Evolutionary conservation across 805 yeast species (phyloP).

Genomic region (Barnettozyma pratensis): DNA sequence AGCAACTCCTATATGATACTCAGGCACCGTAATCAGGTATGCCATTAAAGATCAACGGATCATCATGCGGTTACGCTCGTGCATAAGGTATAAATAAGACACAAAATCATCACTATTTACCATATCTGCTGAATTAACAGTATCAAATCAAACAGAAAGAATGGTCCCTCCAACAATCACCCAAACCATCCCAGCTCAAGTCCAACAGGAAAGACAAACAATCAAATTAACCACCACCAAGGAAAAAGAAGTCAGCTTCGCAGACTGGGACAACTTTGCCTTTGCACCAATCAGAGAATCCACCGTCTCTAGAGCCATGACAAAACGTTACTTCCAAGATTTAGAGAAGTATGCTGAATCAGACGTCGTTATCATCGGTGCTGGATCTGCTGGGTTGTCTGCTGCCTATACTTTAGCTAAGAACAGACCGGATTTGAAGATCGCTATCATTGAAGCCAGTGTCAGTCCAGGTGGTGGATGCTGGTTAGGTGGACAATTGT

Average conservation of each 20-base stretch:
- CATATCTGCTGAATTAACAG: too few species aligned
- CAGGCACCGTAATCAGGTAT: too few species aligned
- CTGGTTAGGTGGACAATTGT: conserved; percentile 72
- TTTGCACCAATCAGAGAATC: conserved; percentile 75
- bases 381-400: conserved; percentile 71
- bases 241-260: conserved; percentile 3
- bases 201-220: background rate
- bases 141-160: background rate
- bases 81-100: too few species aligned
- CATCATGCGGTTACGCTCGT: too few species aligned
- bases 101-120: too few species aligned
- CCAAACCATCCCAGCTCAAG: background rate
- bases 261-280: conserved; percentile 62
- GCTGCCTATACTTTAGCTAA: conserved; percentile 72
- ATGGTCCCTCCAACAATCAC: background rate
- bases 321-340: conserved; percentile 56
- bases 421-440: conserved; percentile 69
- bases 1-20: too few species aligned
- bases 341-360: conserved; percentile 61
- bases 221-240: conserved; percentile 1
- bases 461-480: conserved; percentile 82
- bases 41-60: too few species aligned
- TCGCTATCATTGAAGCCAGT: conserved; percentile 67
- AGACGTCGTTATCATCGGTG: conserved; percentile 72
- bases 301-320: conserved; percentile 78